Base-by-base conservation (phyloP, 768 basidiomycete species). In the Lyophyllum semitale region DNA sequence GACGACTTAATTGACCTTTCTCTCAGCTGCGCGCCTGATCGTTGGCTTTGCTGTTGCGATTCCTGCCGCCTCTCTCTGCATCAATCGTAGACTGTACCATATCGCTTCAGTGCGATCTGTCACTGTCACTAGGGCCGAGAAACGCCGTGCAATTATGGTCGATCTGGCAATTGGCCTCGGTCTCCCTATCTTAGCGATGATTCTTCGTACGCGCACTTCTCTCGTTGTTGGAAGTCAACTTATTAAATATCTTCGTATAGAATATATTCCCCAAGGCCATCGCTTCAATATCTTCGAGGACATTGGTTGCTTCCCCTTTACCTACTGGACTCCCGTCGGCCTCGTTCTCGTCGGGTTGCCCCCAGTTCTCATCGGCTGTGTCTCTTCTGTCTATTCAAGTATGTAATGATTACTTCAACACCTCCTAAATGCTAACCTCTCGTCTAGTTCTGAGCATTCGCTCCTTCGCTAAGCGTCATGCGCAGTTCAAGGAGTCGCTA, bases 81-180 rank as follows among this genome's bases (percentile, higher is more conserved):
- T 85, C 64, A 83, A 82, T 61, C 79, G 82, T n/a, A 79, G 86
- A 15, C 77, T 90, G 6, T 88, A 86, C 66, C 71, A 77, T 58
- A 85, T 87, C 45, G 78, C 83, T 8, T 69, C 77, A 0, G 76
- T 84, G 18, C 75, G 75, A 51, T 71, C 77, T 5, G 81, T 86
- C 51, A 79, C 76, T 1, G 73, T 79, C 42, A 80, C 82, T 20
- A 74, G 65, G 27, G 76, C 62, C 5, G 58, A 78, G 74, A 82
- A 78, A 64, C 78, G 78, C n/a, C 74, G 80, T 2, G 74, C 68
- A 3, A 69, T 87, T 48, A 64, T 79, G 49, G 66, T 80, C 33
- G 83, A 85, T 65, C 66, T 85, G 17, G 69, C 73, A 1, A 80
- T 85, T 51, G 77, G 80, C 1, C 54, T 86, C 9, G 82, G 82